These are phyloP conservation scores for Aegilops tauschii DNA, from an alignment of 176 grass and related monocot genomes.

Conservation along the genomic window DNA sequence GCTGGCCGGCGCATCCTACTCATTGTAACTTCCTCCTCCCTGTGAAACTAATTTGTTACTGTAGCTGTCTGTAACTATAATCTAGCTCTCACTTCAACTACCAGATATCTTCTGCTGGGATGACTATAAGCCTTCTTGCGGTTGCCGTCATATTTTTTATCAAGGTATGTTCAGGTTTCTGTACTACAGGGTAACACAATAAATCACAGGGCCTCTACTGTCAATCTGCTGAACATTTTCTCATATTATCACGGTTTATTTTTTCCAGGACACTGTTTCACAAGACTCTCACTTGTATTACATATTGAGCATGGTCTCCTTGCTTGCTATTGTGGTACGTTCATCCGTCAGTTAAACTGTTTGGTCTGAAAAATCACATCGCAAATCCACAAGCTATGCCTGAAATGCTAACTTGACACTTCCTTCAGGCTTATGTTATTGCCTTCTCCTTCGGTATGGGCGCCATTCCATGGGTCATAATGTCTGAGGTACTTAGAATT, in stretches of 20 bases:
- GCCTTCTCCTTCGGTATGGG: constrained; percentile 87
- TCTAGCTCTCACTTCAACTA: constrained; percentile 35
- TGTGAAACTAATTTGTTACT: background rate
- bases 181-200: background rate
- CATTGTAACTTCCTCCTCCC: constrained; percentile 53
- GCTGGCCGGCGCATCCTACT: constrained; percentile 89
- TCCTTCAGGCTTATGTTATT: constrained; percentile 69
- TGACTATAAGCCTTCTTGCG: constrained; percentile 80
- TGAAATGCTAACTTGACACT: constrained; percentile 10
- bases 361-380: constrained; percentile 3
- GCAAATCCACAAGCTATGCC: background rate
- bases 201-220: background rate
- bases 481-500: constrained; percentile 85
- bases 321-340: constrained; percentile 85
- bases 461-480: constrained; percentile 97
- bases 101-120: constrained; percentile 70
- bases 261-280: constrained; percentile 54
- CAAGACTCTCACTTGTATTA: constrained; percentile 60
- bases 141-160: constrained; percentile 83
- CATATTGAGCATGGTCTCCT: constrained; percentile 71
- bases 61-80: background rate
- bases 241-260: constrained; percentile 9
- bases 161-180: constrained; percentile 48
- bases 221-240: background rate
- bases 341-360: background rate